These are phyloP conservation scores for Thelonectria discophora DNA, from an alignment of 2,329 filamentous ascomycete genomes.

Conservation along the genomic window DNA sequence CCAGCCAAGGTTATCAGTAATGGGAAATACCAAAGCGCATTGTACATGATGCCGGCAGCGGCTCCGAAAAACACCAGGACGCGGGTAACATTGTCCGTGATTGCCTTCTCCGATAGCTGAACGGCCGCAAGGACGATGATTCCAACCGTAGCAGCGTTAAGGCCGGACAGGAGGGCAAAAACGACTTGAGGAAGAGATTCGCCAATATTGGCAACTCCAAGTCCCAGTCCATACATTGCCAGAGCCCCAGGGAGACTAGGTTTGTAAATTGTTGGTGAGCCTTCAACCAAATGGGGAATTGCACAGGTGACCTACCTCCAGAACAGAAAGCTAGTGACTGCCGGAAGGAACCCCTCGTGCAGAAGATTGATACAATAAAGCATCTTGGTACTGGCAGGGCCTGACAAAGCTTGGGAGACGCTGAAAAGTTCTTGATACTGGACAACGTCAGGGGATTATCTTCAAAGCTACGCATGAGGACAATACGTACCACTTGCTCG, in stretches of 20 bases:
- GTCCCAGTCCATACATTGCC: constrained; percentile 69
- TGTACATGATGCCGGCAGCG: constrained; percentile 73
- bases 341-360: constrained; percentile 65
- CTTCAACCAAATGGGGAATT: background rate
- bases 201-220: constrained; percentile 69
- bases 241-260: constrained; percentile 71
- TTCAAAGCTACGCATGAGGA: no score
- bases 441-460: background rate
- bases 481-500: background rate
- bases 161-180: constrained; percentile 74
- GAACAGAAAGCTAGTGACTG: constrained; percentile 66
- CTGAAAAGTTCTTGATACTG: constrained; percentile 78
- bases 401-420: constrained; percentile 71
- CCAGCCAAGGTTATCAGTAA: constrained; percentile 69
- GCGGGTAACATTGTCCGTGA: constrained; percentile 70
- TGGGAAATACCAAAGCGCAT: constrained; percentile 79
- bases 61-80: constrained; percentile 70
- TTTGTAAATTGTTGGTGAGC: background rate
- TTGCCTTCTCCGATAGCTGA: constrained; percentile 71
- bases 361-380: constrained; percentile 72
- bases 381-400: constrained; percentile 76
- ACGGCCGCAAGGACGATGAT: constrained; percentile 75
- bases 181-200: constrained; percentile 66
- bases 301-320: constrained; percentile 69
- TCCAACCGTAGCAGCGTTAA: constrained; percentile 76